phyloP scores from a whole-genome alignment of 192 early-diverging fungal species.

The Podila clonocystis region DNA sequence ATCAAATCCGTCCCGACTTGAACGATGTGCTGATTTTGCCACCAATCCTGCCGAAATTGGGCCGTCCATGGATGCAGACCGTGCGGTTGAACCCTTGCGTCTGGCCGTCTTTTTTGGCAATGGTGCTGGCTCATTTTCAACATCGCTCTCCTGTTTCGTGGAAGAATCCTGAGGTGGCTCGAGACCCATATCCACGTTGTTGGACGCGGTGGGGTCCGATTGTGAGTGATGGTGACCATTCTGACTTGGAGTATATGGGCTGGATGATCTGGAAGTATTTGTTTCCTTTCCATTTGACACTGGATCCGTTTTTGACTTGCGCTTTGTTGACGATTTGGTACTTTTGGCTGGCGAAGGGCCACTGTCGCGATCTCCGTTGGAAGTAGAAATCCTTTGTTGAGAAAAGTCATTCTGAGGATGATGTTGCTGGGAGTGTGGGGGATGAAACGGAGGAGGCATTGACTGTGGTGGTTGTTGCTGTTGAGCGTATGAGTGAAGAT shows the following conservation, averaged over 20 bases:
- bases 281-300: neutral
- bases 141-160: constrained; percentile 16
- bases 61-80: constrained; percentile 16
- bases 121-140: constrained; percentile 3
- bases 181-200: neutral
- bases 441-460: constrained; percentile 12
- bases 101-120: constrained; percentile 13
- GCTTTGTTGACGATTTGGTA: constrained; percentile 14
- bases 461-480: neutral
- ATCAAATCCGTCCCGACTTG: constrained; percentile 22
- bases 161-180: neutral
- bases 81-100: constrained; percentile 19
- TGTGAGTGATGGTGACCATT: constrained; percentile 4
- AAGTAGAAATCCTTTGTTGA: neutral
- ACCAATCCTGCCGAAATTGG: constrained; percentile 12
- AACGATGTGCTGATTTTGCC: constrained; percentile 13
- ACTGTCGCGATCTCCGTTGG: neutral
- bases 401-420: neutral
- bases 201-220: neutral
- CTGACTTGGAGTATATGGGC: neutral
- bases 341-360: neutral
- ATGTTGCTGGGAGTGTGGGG: constrained; percentile 10
- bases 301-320: constrained; percentile 22
- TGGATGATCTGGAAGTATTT: constrained; percentile 18
- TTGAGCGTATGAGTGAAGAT: neutral